A percentile compares a stretch with the other conserved stretches of the same genome.
Conservation (phyloP, 2,329 filamentous ascomycete genomes). For the Knufia petricola region DNA sequence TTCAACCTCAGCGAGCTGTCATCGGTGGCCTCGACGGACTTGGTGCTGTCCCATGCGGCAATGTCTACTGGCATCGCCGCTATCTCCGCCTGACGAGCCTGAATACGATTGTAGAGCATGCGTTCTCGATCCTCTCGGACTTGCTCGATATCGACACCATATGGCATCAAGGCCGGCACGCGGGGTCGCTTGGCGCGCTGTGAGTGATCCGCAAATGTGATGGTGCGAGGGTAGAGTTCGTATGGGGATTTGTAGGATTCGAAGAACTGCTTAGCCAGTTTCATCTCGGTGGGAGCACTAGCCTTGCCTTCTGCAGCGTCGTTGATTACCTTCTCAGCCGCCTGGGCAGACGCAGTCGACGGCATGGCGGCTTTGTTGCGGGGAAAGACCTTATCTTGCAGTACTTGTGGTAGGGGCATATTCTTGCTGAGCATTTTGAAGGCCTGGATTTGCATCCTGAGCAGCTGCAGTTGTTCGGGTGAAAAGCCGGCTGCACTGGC, state of each 20-base stretch:
- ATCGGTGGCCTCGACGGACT: constrained; percentile 58
- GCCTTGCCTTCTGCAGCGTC: constrained; percentile 26
- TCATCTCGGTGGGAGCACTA: constrained; percentile 18
- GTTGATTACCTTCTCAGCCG: constrained; percentile 28
- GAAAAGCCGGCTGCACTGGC: constrained; percentile 47
- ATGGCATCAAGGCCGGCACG: constrained; percentile 79
- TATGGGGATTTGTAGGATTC: constrained; percentile 70
- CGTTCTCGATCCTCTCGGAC: constrained; percentile 78
- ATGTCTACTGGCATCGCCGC: constrained; percentile 77
- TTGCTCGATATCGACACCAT: constrained; percentile 78
- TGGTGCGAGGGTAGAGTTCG: constrained; percentile 44
- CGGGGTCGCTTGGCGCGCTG: constrained; percentile 66
- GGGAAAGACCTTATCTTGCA: constrained; percentile 71
- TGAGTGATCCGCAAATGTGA: constrained; percentile 72
- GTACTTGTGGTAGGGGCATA: constrained; percentile 62
- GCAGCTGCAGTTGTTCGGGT: constrained; percentile 64
- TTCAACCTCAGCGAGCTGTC: constrained; percentile 81
- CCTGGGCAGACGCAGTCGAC: constrained; percentile 24
- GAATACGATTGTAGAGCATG: constrained; percentile 82
- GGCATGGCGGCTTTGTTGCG: constrained; percentile 40
- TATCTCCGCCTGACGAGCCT: constrained; percentile 71
- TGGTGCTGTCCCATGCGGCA: constrained; percentile 70
- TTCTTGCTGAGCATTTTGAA: constrained; percentile 89
- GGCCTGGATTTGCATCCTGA: constrained; percentile 79
- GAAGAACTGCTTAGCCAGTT: constrained; percentile 40